Base-by-base conservation (phyloP, 1,284 basidiomycete species). In the Pseudozyma hubeiensis region DNA sequence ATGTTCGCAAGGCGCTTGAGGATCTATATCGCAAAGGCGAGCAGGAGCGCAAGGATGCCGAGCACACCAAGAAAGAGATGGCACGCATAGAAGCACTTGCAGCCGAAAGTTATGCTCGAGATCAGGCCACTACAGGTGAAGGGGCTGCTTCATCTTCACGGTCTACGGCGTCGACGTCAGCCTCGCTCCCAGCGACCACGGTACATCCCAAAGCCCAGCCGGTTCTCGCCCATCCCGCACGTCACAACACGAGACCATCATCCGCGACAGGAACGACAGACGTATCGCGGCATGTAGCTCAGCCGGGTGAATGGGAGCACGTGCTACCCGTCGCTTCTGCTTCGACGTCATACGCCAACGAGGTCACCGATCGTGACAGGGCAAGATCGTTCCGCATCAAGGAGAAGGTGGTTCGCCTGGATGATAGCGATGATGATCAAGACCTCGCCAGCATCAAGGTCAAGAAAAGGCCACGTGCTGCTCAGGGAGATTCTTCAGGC, bases 21-120 rank as follows among this genome's bases (percentile, higher is more conserved):
- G 90, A 92, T 44, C 88, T 98, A 33, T 99, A 99, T 88, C 96
- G 96, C 87, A 87, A 90, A n/a, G 92, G 94, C 5, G 93, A 94
- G 86, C 90, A 91, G 86, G 89, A 90, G 57, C 92, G 93, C 86
- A 90, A 91, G 84, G 94, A 97, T 76, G 88, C 88, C 49, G 92
- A 92, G 57, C 91, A 93, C 80, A 93, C 95, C 86, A 91, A 90
- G 77, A 87, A 90, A 68, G 93, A 97, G 82, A 93, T 98, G 88
- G 90, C 88, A 13, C 87, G 90, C 59, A 91, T 99, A 64, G 93
- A 97, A 77, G 89, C 88, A 86, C 94, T 92, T 64, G 73, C 75
- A n/a, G 55, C 55, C 7, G 65, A 51, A n/a, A 70, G 65, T 51
- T 68, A 68, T 35, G 60, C 66, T 14, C 74, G 89, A 83, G 17